Evolutionary conservation across 2,329 filamentous ascomycete genomes (phyloP).

Genomic region (Plenodomus tracheiphilus): DNA sequence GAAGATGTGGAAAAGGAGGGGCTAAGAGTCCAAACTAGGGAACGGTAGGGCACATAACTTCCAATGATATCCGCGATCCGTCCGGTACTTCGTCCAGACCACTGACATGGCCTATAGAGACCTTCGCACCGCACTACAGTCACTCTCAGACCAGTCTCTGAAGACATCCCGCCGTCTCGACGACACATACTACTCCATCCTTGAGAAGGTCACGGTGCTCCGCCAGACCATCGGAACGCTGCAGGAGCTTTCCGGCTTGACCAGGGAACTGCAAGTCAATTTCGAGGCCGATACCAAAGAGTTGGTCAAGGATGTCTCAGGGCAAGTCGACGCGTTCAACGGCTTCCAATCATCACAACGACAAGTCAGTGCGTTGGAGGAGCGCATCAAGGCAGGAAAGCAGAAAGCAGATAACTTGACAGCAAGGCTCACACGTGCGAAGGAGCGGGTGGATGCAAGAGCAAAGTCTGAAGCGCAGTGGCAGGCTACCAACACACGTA

Average conservation of each 20-base stretch:
- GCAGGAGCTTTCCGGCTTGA: constrained; percentile 67
- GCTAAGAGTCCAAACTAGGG: constrained; percentile 39
- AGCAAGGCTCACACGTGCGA: constrained; percentile 65
- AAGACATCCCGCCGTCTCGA: constrained; percentile 68
- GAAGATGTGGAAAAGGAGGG: constrained; percentile 47
- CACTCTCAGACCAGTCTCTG: constrained; percentile 63
- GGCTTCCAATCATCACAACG: constrained; percentile 67
- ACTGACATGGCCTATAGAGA: constrained; percentile 38
- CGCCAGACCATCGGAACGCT: constrained; percentile 67
- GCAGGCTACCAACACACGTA: constrained; percentile 63
- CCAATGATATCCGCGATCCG: neutral
- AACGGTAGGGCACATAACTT: constrained; percentile 31
- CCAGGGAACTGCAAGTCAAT: constrained; percentile 59
- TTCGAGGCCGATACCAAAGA: constrained; percentile 65
- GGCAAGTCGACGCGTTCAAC: constrained; percentile 63
- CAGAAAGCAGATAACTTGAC: constrained; percentile 63
- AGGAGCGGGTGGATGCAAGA: constrained; percentile 67
- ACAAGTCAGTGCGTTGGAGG: constrained; percentile 64
- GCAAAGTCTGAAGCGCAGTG: constrained; percentile 68
- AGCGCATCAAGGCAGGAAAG: constrained; percentile 63
- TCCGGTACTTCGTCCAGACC: neutral
- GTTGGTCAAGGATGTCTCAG: constrained; percentile 62
- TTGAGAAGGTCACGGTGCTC: constrained; percentile 68
- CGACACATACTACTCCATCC: constrained; percentile 72
- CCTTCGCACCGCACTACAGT: constrained; percentile 45